These are phyloP conservation scores for Asparagopsis taxiformis DNA, from an alignment of 31 red algal species.

Conservation along the genomic window DNA sequence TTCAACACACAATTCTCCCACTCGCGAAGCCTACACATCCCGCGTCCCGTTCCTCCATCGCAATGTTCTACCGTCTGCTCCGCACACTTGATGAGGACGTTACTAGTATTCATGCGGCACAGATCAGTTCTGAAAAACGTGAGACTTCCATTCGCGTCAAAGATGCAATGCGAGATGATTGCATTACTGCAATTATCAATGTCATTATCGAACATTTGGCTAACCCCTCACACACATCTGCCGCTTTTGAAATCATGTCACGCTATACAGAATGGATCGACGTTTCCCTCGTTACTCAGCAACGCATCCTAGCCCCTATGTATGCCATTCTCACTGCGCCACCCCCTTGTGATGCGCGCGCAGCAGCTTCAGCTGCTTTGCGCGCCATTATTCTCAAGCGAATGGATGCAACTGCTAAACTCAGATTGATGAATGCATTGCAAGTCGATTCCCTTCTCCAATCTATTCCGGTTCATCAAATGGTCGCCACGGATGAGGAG, in stretches of 20 bases:
- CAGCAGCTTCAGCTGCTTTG: slow-evolving; percentile 59
- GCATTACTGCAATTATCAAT: slow-evolving; percentile 46
- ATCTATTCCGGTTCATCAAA: slow-evolving; percentile 35
- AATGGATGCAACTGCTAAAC: slow-evolving; percentile 64
- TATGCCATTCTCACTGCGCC: slow-evolving; percentile 50
- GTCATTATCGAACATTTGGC: slow-evolving; percentile 32
- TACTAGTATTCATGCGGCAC: slow-evolving; percentile 65
- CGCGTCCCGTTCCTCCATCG: slow-evolving; percentile 4
- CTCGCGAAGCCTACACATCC: slow-evolving; percentile 15
- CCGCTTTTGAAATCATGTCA: slow-evolving; percentile 69
- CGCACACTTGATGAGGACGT: slow-evolving; percentile 85
- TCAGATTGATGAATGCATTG: slow-evolving; percentile 59
- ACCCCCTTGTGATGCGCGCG: slow-evolving; percentile 13
- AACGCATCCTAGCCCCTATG: slow-evolving; percentile 48
- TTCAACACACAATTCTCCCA: slow-evolving; percentile 57
- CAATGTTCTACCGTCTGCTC: slow-evolving; percentile 83
- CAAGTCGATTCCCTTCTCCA: slow-evolving; percentile 56
- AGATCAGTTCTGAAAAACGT: slow-evolving; percentile 35
- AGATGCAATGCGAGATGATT: slow-evolving; percentile 84
- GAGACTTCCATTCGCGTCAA: slow-evolving; percentile 63
- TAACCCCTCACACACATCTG: slow-evolving; percentile 5
- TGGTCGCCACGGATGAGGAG: slow-evolving; percentile 18
- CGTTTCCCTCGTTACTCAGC: slow-evolving; percentile 61
- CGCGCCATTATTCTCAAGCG: slow-evolving; percentile 75
- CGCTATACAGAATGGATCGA: slow-evolving; percentile 93